phyloP scores from a whole-genome alignment of 106 monocot species.

The Triglochin maritima region DNA sequence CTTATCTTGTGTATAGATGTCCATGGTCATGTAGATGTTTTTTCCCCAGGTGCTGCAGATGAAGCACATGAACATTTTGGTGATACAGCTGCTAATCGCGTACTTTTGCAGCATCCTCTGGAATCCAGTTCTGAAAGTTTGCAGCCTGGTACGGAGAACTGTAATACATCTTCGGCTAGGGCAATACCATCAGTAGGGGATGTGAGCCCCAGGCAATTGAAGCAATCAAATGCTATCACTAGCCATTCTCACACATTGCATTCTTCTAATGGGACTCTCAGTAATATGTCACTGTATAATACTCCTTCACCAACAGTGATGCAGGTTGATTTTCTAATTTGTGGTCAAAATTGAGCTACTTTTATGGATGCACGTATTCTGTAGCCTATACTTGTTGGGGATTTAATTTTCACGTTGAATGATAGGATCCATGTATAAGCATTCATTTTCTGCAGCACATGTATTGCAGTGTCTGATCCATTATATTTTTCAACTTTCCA shows the following conservation, averaged over 20 bases:
- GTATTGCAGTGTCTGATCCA: no score
- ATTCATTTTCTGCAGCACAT: no score
- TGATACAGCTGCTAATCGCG: slow-evolving; percentile 53
- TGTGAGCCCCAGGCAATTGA: slow-evolving; percentile 48
- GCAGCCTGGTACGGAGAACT: slow-evolving; percentile 31
- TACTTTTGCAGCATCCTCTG: slow-evolving; percentile 47
- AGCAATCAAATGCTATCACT: slow-evolving; percentile 38
- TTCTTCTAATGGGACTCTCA: slow-evolving; percentile 22
- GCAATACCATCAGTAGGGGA: slow-evolving; percentile 21
- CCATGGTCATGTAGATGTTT: no score
- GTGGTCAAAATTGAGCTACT: background rate
- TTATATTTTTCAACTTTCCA: no score
- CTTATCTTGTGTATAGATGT: no score
- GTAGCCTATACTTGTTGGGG: background rate
- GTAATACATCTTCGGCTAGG: slow-evolving; percentile 21
- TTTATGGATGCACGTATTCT: background rate
- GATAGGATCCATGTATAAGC: no score
- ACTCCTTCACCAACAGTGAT: slow-evolving; percentile 67
- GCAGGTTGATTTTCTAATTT: slow-evolving; percentile 30
- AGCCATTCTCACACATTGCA: slow-evolving; percentile 34
- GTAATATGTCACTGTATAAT: slow-evolving; percentile 44
- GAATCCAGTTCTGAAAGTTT: slow-evolving; percentile 38
- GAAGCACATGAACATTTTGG: slow-evolving; percentile 63
- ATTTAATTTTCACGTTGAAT: background rate
- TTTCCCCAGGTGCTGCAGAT: slow-evolving; percentile 61